Conservation (phyloP, 2,329 filamentous ascomycete species). For the Botrytis squamosa region DNA sequence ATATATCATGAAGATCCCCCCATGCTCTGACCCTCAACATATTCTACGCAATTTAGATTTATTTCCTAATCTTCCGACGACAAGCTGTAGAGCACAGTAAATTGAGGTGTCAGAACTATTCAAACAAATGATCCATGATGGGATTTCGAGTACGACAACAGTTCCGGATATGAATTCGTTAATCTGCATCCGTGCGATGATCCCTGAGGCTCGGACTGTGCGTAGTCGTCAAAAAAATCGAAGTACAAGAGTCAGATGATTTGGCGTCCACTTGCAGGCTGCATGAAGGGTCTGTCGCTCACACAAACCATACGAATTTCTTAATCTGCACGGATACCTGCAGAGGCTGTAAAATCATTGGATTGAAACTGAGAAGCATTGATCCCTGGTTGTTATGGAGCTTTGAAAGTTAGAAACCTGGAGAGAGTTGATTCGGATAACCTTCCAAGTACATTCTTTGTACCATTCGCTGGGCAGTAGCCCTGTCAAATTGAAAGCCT, state of each 20-base stretch:
- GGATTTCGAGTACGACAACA: background rate
- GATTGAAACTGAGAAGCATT: background rate
- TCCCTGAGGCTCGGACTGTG: background rate
- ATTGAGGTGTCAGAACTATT: background rate
- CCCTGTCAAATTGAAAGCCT: background rate
- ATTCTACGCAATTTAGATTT: background rate
- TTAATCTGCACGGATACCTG: background rate
- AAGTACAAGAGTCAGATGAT: background rate
- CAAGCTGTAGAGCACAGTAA: background rate
- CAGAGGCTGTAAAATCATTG: background rate
- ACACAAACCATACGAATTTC: background rate
- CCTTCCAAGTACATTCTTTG: background rate
- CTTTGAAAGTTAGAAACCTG: background rate
- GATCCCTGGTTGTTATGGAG: slow-evolving; percentile 1
- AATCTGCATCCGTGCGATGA: background rate
- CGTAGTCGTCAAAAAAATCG: background rate
- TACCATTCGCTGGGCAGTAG: background rate
- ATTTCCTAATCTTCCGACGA: background rate
- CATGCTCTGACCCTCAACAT: background rate
- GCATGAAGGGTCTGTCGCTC: slow-evolving; percentile 18
- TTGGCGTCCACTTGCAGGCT: slow-evolving; percentile 5
- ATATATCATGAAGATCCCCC: background rate
- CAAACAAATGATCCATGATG: background rate
- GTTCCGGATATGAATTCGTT: background rate
- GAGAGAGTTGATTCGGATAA: background rate